These are phyloP conservation scores for Cyberlindnera maritima DNA, from an alignment of 805 yeast species.

Conservation along the genomic window DNA sequence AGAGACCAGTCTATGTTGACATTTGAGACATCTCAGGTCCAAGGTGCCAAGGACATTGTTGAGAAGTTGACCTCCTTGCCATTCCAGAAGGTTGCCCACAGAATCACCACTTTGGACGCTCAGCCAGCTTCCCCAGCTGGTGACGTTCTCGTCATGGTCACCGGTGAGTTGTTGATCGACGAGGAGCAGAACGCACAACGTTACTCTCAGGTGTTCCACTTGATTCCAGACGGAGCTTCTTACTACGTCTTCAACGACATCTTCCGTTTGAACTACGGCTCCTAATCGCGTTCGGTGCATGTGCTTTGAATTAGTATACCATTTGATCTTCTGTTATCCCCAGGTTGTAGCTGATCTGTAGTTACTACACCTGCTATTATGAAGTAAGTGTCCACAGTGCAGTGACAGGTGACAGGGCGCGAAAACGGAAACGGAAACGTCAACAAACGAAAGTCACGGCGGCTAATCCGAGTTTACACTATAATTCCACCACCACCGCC, in stretches of 20 bases:
- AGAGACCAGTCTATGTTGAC: constrained; percentile 98
- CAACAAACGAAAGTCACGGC: background rate
- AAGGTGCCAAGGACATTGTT: constrained; percentile 90
- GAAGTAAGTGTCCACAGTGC: too few species aligned
- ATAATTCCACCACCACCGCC: too few species aligned
- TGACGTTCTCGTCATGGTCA: constrained; percentile 94
- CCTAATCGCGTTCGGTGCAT: constrained; percentile 32
- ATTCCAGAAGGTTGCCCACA: constrained; percentile 88
- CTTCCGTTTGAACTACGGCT: constrained; percentile 87
- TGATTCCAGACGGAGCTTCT: constrained; percentile 87
- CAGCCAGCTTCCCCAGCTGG: constrained; percentile 94
- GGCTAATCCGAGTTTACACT: background rate
- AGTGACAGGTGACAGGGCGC: too few species aligned
- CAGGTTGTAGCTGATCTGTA: too few species aligned
- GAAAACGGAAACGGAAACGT: background rate
- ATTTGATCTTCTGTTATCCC: background rate
- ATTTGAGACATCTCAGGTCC: constrained; percentile 90
- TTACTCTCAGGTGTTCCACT: constrained; percentile 96
- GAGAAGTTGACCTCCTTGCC: constrained; percentile 90
- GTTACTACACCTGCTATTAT: too few species aligned
- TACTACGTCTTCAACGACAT: constrained; percentile 96
- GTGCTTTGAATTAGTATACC: background rate
- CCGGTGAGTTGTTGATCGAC: constrained; percentile 88
- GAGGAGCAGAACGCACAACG: constrained; percentile 95
- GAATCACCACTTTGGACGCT: constrained; percentile 93